A percentile compares a stretch with the other conserved stretches of the same genome.
phyloP scores from a whole-genome alignment of 2,329 filamentous ascomycete genomes.

The Chaetomiaceae sp. region DNA sequence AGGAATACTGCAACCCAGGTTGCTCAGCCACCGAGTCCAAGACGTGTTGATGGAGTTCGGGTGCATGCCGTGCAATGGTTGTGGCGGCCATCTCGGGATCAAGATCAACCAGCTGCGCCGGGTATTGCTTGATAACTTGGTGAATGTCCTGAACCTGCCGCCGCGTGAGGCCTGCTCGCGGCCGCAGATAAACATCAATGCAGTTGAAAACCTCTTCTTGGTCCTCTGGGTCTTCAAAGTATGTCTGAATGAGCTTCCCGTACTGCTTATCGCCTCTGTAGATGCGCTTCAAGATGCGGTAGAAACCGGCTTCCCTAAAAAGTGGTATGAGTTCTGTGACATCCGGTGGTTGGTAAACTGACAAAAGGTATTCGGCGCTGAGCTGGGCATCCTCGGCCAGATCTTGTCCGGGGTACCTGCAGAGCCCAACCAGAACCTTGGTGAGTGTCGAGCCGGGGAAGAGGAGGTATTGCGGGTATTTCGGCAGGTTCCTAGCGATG shows the following conservation, averaged over 20 bases:
- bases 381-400: constrained; percentile 91
- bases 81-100: constrained; percentile 62
- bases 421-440: constrained; percentile 74
- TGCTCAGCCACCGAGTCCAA: constrained; percentile 58
- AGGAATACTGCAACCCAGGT: constrained; percentile 66
- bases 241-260: constrained; percentile 70
- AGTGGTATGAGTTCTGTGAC: constrained; percentile 69
- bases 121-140: constrained; percentile 59
- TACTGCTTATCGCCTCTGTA: constrained; percentile 79
- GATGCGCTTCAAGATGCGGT: constrained; percentile 83
- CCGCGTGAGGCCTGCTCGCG: constrained; percentile 57
- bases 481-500: constrained; percentile 88
- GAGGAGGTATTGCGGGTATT: constrained; percentile 93
- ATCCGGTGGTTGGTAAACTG: constrained; percentile 86
- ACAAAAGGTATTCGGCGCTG: constrained; percentile 93
- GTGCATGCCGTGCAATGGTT: constrained; percentile 57
- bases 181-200: constrained; percentile 68
- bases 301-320: constrained; percentile 78
- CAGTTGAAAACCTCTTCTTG: constrained; percentile 72
- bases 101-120: constrained; percentile 62
- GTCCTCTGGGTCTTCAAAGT: constrained; percentile 80
- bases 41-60: constrained; percentile 62
- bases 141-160: constrained; percentile 72
- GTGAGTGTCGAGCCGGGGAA: constrained; percentile 83
- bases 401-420: constrained; percentile 74